Evolutionary conservation across 1,139 yeast species (phyloP).

Genomic region (Debaryomyces sp.): DNA sequence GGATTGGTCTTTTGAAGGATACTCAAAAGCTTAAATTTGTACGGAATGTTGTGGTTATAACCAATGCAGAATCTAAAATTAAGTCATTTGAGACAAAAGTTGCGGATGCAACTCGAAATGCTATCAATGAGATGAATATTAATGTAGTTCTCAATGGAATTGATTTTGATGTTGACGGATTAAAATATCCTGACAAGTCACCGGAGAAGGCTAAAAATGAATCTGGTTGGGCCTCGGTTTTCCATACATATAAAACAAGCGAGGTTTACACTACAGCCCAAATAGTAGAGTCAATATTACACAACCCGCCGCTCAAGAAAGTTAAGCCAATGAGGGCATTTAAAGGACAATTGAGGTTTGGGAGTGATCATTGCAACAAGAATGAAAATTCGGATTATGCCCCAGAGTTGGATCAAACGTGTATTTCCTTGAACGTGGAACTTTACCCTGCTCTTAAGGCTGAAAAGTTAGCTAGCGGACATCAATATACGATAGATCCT

Average conservation of each 20-base stretch:
- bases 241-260: slow-evolving; percentile 10
- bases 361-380: slow-evolving; percentile 22
- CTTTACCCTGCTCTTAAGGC: slow-evolving; percentile 65
- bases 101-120: slow-evolving; percentile 19
- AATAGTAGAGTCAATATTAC: slow-evolving; percentile 16
- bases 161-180: slow-evolving; percentile 24
- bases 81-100: slow-evolving; percentile 16
- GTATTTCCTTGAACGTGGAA: slow-evolving; percentile 52
- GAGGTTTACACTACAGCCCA: slow-evolving; percentile 17
- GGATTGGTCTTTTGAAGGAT: slow-evolving; percentile 31
- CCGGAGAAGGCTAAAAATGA: slow-evolving; percentile 12
- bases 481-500: slow-evolving; percentile 30
- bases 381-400: slow-evolving; percentile 16
- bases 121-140: slow-evolving; percentile 24
- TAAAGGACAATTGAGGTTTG: slow-evolving; percentile 44
- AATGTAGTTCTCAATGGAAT: slow-evolving; percentile 33
- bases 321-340: slow-evolving; percentile 40
- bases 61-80: slow-evolving; percentile 33
- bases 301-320: slow-evolving; percentile 32
- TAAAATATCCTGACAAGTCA: background rate
- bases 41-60: slow-evolving; percentile 48
- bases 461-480: slow-evolving; percentile 38
- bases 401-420: slow-evolving; percentile 9
- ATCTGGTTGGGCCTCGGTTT: slow-evolving; percentile 16
- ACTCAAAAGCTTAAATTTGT: slow-evolving; percentile 33